A percentile compares a stretch with the other conserved stretches of the same genome.
phyloP scores from a whole-genome alignment of 2,329 filamentous ascomycete genomes.

The Ophiostoma perfectum region DNA sequence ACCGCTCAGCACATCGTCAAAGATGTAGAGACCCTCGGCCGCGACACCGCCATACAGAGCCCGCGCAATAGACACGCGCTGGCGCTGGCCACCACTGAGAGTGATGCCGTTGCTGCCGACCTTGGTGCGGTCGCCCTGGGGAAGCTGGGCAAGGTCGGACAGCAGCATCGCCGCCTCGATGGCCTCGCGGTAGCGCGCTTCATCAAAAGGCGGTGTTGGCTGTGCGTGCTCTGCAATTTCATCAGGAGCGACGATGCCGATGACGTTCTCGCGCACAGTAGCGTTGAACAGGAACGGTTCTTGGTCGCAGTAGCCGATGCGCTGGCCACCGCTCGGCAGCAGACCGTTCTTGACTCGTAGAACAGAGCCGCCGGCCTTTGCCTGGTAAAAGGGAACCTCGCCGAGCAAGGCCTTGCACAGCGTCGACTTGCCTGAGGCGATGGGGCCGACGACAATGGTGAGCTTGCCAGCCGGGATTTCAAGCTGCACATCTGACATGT shows the following conservation, averaged over 20 bases:
- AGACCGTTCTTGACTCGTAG: neutral
- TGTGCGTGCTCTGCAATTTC: conserved; percentile 17
- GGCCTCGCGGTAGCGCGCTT: conserved; percentile 1
- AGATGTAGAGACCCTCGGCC: conserved; percentile 27
- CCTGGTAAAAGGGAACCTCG: conserved; percentile 28
- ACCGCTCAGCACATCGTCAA: conserved; percentile 26
- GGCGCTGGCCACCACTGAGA: conserved; percentile 36
- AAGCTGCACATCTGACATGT: conserved; percentile 35
- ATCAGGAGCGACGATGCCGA: conserved; percentile 24
- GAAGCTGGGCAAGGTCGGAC: conserved; percentile 32
- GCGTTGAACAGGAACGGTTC: conserved; percentile 35
- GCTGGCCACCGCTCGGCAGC: conserved; percentile 15
- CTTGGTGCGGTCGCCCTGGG: conserved; percentile 34
- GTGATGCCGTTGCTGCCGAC: conserved; percentile 37
- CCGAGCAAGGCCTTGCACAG: conserved; percentile 39
- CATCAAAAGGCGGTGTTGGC: conserved; percentile 19
- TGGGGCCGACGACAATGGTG: conserved; percentile 40
- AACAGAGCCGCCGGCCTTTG: conserved; percentile 25
- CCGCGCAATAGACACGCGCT: conserved; percentile 30
- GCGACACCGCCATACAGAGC: conserved; percentile 27
- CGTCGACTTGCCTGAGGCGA: conserved; percentile 43
- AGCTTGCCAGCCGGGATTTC: conserved; percentile 32
- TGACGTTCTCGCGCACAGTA: conserved; percentile 34
- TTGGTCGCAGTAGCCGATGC: conserved; percentile 39
- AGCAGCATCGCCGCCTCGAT: conserved; percentile 30